Base-by-base conservation (phyloP, 768 basidiomycete genomes). In the Tricholomella constricta region DNA sequence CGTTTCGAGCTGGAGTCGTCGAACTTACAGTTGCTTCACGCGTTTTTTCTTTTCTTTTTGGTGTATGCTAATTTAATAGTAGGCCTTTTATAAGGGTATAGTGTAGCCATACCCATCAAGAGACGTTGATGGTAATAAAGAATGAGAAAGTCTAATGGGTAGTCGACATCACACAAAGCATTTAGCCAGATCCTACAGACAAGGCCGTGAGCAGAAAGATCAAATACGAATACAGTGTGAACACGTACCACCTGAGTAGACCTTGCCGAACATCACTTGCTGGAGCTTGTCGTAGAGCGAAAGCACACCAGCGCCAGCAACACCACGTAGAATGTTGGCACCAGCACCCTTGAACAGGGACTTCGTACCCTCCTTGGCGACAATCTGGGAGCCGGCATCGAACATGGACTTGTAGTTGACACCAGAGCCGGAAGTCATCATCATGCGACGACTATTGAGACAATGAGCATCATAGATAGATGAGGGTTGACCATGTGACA, bases 401-500 rank as follows among this genome's bases (percentile, higher is more conserved):
- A 96, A 89, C 94, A 98, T 98, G 63, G 91, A 92, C 83, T 95
- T 96, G 88, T 98, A 98, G 87, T 98, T 94, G 56, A 89, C 85
- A 65, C 84, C 83, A 65, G 85, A 88, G 65, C 96, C 97, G 20
- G 96, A 98, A 32, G 97, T 98, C 96, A 98, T 98, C 97, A 99
- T 99, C 97, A 99, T 99, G 65, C 97, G 94, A 88, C 97, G 95
- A 88, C 96, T 95, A 64, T 60, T 69, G 11, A 63, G 65, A 19
- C 11, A 62, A 73, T 58, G 56, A 60, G 44, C 23, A 52, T 15
- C 49, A 38, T 22, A 10, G 8, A 32, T 6, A 9, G 19, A 34
- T 36, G 14, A 17, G 3, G 2, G 36, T 2, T 7, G 22, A 22
- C 38, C n/a, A 20, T 22, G 36, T 37, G 45, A 74, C 80, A 42